Conservation (phyloP, 192 early-diverging fungal genomes). For the Coemansia furcata region DNA sequence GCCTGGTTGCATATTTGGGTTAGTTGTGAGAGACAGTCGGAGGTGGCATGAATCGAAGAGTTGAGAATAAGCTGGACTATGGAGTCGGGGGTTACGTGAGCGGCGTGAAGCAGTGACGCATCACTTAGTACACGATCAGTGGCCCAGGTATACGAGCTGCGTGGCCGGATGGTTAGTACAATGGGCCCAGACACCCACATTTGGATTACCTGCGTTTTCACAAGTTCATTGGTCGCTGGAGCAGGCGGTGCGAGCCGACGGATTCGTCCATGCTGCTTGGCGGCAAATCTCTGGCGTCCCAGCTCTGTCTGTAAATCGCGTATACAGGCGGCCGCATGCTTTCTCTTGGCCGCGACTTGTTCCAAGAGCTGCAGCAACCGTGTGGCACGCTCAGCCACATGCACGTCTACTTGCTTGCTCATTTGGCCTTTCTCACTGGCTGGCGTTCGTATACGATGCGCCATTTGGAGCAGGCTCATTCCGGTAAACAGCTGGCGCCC, state of each 20-base stretch:
- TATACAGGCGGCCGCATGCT: neutral
- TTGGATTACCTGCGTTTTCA: neutral
- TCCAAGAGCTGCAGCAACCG: neutral
- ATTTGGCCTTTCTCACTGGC: neutral
- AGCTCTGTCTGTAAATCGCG: neutral
- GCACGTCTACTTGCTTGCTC: neutral
- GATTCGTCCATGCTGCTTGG: neutral
- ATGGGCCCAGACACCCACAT: neutral
- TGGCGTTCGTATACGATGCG: neutral
- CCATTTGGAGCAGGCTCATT: neutral
- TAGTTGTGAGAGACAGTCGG: neutral
- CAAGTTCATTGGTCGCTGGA: neutral
- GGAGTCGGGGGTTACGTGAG: neutral
- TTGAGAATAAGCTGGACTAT: neutral
- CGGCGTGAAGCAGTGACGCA: neutral
- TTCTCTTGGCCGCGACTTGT: neutral
- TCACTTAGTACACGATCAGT: neutral
- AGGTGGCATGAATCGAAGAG: neutral
- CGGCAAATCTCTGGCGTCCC: slow-evolving; percentile 2
- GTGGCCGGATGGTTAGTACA: neutral
- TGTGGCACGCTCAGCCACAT: neutral
- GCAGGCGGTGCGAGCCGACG: neutral
- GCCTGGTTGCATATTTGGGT: neutral
- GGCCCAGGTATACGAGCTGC: neutral
- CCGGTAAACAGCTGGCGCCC: neutral